Evolutionary conservation across 164 flowering plant genomes (phyloP).

Genomic region (Berberis vulgaris): DNA sequence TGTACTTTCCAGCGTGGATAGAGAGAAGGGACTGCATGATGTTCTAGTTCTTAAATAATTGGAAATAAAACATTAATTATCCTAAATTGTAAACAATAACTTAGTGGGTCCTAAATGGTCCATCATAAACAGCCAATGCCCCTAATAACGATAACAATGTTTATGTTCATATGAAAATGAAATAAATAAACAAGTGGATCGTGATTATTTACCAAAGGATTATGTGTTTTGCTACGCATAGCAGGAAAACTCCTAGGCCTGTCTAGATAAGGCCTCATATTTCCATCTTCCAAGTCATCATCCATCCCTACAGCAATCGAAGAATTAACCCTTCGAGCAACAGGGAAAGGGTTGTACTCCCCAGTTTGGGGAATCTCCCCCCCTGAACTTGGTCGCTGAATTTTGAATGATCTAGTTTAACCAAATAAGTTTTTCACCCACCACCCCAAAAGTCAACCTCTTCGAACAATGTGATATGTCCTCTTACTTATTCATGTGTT

Average conservation of each 20-base stretch:
- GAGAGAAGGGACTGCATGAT: no score
- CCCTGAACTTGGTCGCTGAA: slow-evolving; percentile 89
- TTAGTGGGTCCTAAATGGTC: no score
- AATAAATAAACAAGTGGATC: neutral
- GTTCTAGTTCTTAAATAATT: neutral
- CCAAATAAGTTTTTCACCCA: neutral
- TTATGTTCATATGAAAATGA: neutral
- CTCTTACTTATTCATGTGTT: no score
- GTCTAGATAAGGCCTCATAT: slow-evolving; percentile 52
- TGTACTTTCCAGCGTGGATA: no score
- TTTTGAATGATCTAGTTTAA: slow-evolving; percentile 31
- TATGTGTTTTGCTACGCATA: slow-evolving; percentile 76
- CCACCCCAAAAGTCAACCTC: no score
- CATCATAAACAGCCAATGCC: no score
- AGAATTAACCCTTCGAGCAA: slow-evolving; percentile 64
- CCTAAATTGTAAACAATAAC: neutral
- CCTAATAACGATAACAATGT: no score
- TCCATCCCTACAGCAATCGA: slow-evolving; percentile 57
- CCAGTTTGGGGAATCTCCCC: slow-evolving; percentile 75
- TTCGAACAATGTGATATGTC: no score
- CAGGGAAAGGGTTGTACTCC: slow-evolving; percentile 49
- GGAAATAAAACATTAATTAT: neutral
- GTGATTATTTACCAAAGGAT: slow-evolving; percentile 51
- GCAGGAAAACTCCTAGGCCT: slow-evolving; percentile 73
- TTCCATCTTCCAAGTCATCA: slow-evolving; percentile 67